These are phyloP conservation scores for Artemisia annua DNA, from an alignment of 129 eudicot species.

Conservation along the genomic window DNA sequence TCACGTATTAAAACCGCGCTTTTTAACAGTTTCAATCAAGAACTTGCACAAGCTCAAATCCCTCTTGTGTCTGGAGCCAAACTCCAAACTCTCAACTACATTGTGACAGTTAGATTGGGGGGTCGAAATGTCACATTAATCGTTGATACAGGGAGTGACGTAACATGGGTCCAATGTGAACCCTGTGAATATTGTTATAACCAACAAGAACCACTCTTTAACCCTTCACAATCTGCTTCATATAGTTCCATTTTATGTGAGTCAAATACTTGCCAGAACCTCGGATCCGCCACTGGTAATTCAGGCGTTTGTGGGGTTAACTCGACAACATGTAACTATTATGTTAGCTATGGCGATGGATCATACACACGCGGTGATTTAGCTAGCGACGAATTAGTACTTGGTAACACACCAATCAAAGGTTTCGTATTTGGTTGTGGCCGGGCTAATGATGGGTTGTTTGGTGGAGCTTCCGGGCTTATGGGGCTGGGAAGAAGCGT, in stretches of 20 bases:
- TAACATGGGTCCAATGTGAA: conserved; percentile 93
- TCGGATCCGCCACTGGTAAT: conserved; percentile 61
- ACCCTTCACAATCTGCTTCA: conserved; percentile 64
- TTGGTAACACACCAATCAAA: conserved; percentile 43
- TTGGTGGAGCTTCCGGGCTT: conserved; percentile 82
- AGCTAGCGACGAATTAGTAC: conserved; percentile 49
- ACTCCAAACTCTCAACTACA: conserved; percentile 77
- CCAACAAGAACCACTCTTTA: conserved; percentile 77
- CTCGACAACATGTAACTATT: conserved; percentile 55
- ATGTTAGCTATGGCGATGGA: conserved; percentile 83
- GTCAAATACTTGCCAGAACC: conserved; percentile 59
- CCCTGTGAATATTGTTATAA: conserved; percentile 76
- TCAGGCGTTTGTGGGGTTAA: conserved; percentile 48
- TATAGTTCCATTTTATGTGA: conserved; percentile 57
- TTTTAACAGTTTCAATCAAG: conserved; percentile 31
- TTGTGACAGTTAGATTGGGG: conserved; percentile 59
- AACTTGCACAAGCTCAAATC: conserved; percentile 53
- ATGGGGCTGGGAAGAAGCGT: conserved; percentile 87
- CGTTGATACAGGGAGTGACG: conserved; percentile 90
- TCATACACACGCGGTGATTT: conserved; percentile 75
- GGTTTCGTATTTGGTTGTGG: conserved; percentile 91
- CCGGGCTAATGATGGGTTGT: conserved; percentile 62
- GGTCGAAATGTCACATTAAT: conserved; percentile 65
- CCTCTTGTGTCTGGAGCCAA: conserved; percentile 73
- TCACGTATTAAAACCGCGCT: conserved; percentile 46